Evolutionary conservation across 2,329 filamentous ascomycete species (phyloP), one percentile per base, ranked within the genome.

Genomic region (Aspergillus sojae): DNA sequence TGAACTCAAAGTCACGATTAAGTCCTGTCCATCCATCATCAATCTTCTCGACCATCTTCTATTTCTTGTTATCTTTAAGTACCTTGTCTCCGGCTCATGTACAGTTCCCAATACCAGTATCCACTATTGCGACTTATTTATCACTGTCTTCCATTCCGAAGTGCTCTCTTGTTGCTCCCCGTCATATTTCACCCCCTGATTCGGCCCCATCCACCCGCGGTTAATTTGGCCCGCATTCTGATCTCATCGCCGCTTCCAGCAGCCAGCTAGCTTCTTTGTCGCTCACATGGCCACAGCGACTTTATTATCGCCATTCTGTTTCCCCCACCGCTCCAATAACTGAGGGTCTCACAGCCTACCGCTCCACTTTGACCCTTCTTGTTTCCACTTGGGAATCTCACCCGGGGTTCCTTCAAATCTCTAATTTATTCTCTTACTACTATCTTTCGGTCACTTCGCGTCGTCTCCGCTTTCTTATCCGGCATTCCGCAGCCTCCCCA

Each of bases 211-310:
- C 60, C 52, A 64, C 60, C 68, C 67, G 65, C 65, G 67, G 69
- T 67, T 67, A 61, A 65, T 34, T 65, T 48, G 64, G 60, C 57
- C 67, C 57, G 62, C 61, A 64, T 57, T 69, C 68, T 71, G 67
- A 71, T 70, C 67, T 71, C 69, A 70, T 72, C 66, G 68, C 60
- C 62, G 64, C 67, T 63, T 62, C 60, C 64, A 70, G 57, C 61
- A 62, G 62, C 56, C 59, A 61, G 39, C 62, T 62, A 62, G 32
- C 60, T 55, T 54, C 59, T 36, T 62, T 62, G 63, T 69, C 66
- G 67, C 70, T 70, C 72, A 68, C 71, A 75, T 74, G 72, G 73
- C 72, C 71, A 70, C 70, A 67, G 65, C 61, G 64, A 54, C 50
- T 65, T 65, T 62, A 61, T 66, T 67, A 63, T 67, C 65, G 62